These are phyloP conservation scores for Forsythia viridissima DNA, from an alignment of 257 asterid genomes.

Conservation along the genomic window DNA sequence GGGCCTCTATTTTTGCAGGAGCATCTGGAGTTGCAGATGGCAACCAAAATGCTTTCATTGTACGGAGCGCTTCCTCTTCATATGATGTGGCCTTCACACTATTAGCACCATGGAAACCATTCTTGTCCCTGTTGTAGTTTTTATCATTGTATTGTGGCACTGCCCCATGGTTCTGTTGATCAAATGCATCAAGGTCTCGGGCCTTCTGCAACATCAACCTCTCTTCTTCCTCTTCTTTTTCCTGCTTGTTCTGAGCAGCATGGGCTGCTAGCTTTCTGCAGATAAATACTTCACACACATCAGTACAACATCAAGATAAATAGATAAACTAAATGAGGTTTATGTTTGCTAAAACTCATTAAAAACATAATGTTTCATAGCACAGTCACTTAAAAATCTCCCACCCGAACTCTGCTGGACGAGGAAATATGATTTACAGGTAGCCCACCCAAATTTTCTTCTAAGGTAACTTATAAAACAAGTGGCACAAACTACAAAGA, in stretches of 20 bases:
- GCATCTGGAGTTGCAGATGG: constrained; percentile 98
- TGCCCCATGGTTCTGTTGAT: constrained; percentile 93
- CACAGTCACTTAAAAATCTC: not conserved
- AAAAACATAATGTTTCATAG: not conserved
- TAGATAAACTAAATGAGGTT: not conserved
- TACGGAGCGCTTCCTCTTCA: constrained; percentile 94
- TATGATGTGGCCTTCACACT: constrained; percentile 70
- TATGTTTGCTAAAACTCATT: not conserved
- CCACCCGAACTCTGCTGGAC: not conserved
- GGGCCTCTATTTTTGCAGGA: constrained; percentile 72
- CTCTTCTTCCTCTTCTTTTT: constrained; percentile 76
- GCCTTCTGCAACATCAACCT: constrained; percentile 62
- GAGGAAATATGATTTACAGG: not conserved
- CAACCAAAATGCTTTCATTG: constrained; percentile 98
- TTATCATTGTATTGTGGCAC: constrained; percentile 78
- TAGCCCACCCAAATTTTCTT: not conserved
- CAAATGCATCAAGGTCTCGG: constrained; percentile 79
- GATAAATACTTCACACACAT: not conserved
- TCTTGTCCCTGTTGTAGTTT: constrained; percentile 58
- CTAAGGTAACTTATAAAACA: not conserved
- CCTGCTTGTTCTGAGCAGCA: constrained; percentile 64
- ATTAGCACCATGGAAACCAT: constrained; percentile 92
- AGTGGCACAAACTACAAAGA: not conserved
- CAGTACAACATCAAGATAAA: not conserved
- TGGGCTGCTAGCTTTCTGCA: constrained; percentile 73